phyloP scores from a whole-genome alignment of 2,329 filamentous ascomycete species.

The Penicillium sp. region DNA sequence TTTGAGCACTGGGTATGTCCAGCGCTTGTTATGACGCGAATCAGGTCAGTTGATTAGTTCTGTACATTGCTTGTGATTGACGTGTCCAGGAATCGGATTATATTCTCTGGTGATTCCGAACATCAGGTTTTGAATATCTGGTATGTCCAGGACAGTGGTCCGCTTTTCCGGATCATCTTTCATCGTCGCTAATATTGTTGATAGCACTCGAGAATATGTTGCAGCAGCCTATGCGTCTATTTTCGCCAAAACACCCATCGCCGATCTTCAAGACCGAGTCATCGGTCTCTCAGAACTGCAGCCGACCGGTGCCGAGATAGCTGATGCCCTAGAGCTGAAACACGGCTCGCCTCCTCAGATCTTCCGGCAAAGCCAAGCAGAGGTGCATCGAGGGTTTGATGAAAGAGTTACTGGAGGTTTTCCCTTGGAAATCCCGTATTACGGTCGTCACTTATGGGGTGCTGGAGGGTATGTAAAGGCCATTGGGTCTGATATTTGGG shows the following conservation, averaged over 20 bases:
- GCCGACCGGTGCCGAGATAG: conserved; percentile 15
- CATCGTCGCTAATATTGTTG: neutral
- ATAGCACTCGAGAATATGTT: conserved; percentile 17
- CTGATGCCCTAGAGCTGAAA: conserved; percentile 4
- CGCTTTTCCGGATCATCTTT: neutral
- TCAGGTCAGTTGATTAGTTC: neutral
- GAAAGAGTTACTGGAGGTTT: neutral
- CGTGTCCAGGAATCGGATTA: conserved; percentile 8
- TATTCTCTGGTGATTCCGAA: conserved; percentile 11
- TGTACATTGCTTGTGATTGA: conserved; percentile 16
- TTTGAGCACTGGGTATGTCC: conserved; percentile 12
- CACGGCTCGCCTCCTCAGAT: conserved; percentile 1
- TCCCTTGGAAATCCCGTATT: conserved; percentile 7
- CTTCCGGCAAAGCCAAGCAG: conserved; percentile 3
- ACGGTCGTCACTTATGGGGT: conserved; percentile 21
- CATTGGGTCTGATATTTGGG: conserved; percentile 16
- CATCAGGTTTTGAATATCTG: conserved; percentile 12
- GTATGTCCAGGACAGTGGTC: conserved; percentile 8
- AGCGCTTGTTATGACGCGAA: neutral
- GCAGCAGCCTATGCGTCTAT: conserved; percentile 16
- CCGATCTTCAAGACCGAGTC: conserved; percentile 3
- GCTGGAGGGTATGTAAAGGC: conserved; percentile 4
- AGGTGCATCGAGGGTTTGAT: conserved; percentile 7
- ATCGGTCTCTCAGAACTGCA: conserved; percentile 12
- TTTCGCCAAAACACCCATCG: conserved; percentile 16